Percentiles rank a stretch among this genome's conserved stretches.
These are phyloP conservation scores for Candida mattraensis DNA, from an alignment of 805 yeast species.

Conservation along the genomic window DNA sequence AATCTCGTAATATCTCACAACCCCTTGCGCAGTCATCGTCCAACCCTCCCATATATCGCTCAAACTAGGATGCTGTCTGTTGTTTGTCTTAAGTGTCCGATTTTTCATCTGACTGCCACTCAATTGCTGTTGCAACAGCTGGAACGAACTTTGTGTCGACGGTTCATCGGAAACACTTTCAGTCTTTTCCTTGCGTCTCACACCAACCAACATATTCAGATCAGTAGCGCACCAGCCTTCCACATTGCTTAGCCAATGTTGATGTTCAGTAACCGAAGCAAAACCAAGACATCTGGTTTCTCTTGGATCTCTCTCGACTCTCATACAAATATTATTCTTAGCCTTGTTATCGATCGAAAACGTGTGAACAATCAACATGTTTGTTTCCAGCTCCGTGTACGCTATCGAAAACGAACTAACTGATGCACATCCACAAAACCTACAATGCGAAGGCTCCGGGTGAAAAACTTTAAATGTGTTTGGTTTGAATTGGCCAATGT, in stretches of 20 bases:
- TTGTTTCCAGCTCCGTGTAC: slow-evolving; percentile 60
- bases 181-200: slow-evolving; percentile 43
- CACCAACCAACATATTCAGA: slow-evolving; percentile 72
- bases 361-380: slow-evolving; percentile 68
- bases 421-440: slow-evolving; percentile 88
- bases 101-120: slow-evolving; percentile 5
- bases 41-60: slow-evolving; percentile 76
- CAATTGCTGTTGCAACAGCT: slow-evolving; percentile 13
- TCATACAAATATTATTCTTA: slow-evolving; percentile 74
- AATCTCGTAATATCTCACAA: slow-evolving; percentile 57
- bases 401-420: slow-evolving; percentile 69
- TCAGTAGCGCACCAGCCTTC: slow-evolving; percentile 81
- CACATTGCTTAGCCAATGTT: slow-evolving; percentile 63
- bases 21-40: slow-evolving; percentile 70
- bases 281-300: slow-evolving; percentile 89
- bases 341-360: slow-evolving; percentile 72
- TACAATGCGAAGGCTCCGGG: slow-evolving; percentile 83
- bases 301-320: slow-evolving; percentile 91
- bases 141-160: slow-evolving; percentile 16
- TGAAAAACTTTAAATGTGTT: slow-evolving; percentile 69
- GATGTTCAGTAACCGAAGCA: slow-evolving; percentile 68
- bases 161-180: slow-evolving; percentile 21
- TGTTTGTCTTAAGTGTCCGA: slow-evolving; percentile 7
- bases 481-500: slow-evolving; percentile 61
- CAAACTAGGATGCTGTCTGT: slow-evolving; percentile 31